Conservation (phyloP, 106 monocot species). For the Triglochin maritima region DNA sequence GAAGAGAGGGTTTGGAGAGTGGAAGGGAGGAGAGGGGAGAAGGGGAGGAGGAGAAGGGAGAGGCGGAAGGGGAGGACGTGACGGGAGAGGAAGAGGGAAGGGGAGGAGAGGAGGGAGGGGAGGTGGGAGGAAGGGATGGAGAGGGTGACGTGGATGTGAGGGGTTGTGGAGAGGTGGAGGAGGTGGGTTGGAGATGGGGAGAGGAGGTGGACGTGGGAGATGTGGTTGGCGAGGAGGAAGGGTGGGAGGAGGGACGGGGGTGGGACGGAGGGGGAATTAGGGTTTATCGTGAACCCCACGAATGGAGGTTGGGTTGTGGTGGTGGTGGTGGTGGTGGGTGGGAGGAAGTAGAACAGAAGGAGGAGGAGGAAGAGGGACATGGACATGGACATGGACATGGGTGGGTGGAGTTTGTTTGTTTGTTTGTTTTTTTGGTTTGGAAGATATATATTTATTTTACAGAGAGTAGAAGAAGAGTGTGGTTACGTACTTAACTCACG, state of each 20-base stretch:
- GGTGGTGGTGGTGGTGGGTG: not conserved
- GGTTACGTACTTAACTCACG: too few species aligned
- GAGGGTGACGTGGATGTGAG: conserved; percentile 51
- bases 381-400: not conserved
- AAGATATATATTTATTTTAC: too few species aligned
- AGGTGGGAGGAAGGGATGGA: conserved; percentile 37
- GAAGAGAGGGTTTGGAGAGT: conserved; percentile 26
- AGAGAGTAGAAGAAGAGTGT: too few species aligned
- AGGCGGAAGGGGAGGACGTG: conserved; percentile 32
- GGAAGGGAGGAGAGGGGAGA: conserved; percentile 30
- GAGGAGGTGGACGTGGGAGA: conserved; percentile 67
- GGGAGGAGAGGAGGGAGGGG: conserved; percentile 28
- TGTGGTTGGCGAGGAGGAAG: conserved; percentile 39
- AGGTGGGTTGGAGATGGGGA: conserved; percentile 14
- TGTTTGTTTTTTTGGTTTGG: too few species aligned
- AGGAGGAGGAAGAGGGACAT: not conserved
- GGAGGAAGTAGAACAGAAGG: not conserved
- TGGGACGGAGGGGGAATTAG: conserved; percentile 32
- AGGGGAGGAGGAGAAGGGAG: conserved; percentile 61
- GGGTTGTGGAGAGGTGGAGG: conserved; percentile 43
- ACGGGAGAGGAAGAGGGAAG: conserved; percentile 56
- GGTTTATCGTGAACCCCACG: conserved; percentile 66
- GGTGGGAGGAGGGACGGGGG: conserved; percentile 41
- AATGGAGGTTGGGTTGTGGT: conserved; percentile 19
- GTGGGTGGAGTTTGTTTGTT: not conserved